Conservation (phyloP, 805 yeast species). For the Ogataea thermomethanolica region DNA sequence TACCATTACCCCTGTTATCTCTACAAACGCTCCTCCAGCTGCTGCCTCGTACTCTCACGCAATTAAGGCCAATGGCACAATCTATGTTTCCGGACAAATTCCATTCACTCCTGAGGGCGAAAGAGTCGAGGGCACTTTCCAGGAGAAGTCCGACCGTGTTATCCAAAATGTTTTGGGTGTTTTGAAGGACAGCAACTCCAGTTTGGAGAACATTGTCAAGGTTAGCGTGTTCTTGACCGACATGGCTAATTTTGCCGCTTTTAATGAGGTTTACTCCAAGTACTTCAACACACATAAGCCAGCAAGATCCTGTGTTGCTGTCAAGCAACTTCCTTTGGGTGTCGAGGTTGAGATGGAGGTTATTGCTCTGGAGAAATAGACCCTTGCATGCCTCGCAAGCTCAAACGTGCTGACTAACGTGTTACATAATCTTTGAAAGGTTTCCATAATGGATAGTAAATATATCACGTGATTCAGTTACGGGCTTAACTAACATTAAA, state of each 20-base stretch:
- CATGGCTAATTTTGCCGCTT: constrained; percentile 78
- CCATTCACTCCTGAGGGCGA: constrained; percentile 83
- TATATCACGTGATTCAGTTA: constrained; percentile 4
- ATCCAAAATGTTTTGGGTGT: constrained; percentile 66
- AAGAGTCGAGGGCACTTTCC: constrained; percentile 71
- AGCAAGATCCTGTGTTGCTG: constrained; percentile 98
- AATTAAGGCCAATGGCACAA: constrained; percentile 81
- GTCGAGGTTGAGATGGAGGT: constrained; percentile 78
- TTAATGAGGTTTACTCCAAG: constrained; percentile 80
- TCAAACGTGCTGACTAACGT: too few species aligned
- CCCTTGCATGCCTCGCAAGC: neutral
- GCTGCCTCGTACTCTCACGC: constrained; percentile 98
- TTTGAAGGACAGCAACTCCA: constrained; percentile 80
- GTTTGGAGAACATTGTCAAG: constrained; percentile 80
- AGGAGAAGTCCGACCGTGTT: constrained; percentile 74
- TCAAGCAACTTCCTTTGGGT: constrained; percentile 83
- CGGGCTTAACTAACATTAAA: constrained; percentile 8
- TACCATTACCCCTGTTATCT: constrained; percentile 45
- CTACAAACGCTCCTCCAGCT: constrained; percentile 88
- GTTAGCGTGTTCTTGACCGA: constrained; percentile 88
- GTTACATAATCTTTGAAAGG: too few species aligned
- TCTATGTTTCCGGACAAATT: constrained; percentile 93
- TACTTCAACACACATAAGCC: constrained; percentile 80
- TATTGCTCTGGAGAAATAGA: constrained; percentile 67
- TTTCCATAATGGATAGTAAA: too few species aligned